A percentile compares a stretch with the other conserved stretches of the same genome.
Evolutionary conservation across 257 asterid genomes (phyloP).

Genomic region (Apocynum venetum): DNA sequence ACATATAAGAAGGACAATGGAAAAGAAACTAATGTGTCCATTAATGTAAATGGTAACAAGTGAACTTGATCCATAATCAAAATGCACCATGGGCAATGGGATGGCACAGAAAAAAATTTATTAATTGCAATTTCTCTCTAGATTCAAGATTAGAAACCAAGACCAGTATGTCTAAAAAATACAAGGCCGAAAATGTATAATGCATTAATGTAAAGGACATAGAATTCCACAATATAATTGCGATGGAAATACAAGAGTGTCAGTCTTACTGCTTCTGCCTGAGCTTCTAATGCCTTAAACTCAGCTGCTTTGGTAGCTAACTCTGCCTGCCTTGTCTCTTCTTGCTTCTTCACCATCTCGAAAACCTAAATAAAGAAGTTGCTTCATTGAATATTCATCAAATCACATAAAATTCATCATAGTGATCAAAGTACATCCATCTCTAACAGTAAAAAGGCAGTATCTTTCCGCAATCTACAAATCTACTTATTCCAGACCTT

Average conservation of each 20-base stretch:
- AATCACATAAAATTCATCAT: background rate
- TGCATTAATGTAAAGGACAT: background rate
- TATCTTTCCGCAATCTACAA: background rate
- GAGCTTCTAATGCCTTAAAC: slow-evolving; percentile 76
- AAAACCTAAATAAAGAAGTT: slow-evolving; percentile 42
- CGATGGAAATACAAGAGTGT: background rate
- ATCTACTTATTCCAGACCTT: background rate
- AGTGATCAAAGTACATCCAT: no score
- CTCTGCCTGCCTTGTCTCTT: slow-evolving; percentile 65
- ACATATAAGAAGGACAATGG: background rate
- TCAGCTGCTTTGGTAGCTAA: slow-evolving; percentile 49
- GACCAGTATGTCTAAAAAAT: background rate
- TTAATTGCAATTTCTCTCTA: background rate
- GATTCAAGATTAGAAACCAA: background rate
- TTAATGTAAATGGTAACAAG: background rate
- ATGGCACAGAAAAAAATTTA: background rate
- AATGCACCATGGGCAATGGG: background rate
- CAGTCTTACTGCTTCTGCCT: slow-evolving; percentile 68
- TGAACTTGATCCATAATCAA: background rate
- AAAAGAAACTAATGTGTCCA: background rate
- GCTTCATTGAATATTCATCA: slow-evolving; percentile 5
- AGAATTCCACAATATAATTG: background rate
- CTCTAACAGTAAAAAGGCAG: background rate
- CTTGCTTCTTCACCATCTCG: slow-evolving; percentile 62
- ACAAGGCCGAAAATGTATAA: background rate